Evolutionary conservation across 169 alveolate genomes (phyloP), one percentile per base, ranked within the genome.

Genomic region (Eimeria sp.): DNA sequence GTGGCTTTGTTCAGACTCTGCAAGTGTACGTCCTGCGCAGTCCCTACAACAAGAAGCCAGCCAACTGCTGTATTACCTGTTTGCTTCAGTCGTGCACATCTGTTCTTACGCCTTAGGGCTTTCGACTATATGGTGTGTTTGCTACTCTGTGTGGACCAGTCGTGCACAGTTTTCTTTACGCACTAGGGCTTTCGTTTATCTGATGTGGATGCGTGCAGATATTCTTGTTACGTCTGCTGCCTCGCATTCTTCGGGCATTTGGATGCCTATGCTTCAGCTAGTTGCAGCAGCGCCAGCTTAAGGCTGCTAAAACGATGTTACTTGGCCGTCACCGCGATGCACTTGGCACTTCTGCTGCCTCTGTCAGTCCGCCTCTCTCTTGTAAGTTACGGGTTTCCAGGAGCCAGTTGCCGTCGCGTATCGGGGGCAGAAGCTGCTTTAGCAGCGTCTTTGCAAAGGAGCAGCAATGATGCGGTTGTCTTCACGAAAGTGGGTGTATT

Each of bases 191-290:
- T 10, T 25, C 30, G 14, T 10, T 16, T 52, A 27, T 10, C 11
- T n/a, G 77, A 16, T 80, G 74, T 37, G 74, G 37, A 37, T 83
- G 90, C 77, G 40, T 58, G 37, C 77, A 83, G 90, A 49, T 83
- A 83, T 56, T 83, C 77, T 30, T 83, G 90, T 30, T 83, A 83
- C 56, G 90, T 83, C 30, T 52, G 90, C 49, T 83, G 90, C 74
- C 90, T 83, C 40, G 56, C 90, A 37, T 4, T 83, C 49, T 83
- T 83, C 37, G 90, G 90, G 33, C 90, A 56, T 27, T 56, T 83
- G 90, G 90, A 83, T 37, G 90, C 90, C 25, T 83, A 58, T 23
- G 76, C 90, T 13, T n/a, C 90, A n/a, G 90, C 90, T 3, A 83
- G 58, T 30, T 37, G 90, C 76, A 83, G 90, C 77, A 40, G 77